A percentile compares a stretch with the other conserved stretches of the same genome.
Conservation (phyloP, 2,329 filamentous ascomycete species). For the Aspergillus caelatus region DNA sequence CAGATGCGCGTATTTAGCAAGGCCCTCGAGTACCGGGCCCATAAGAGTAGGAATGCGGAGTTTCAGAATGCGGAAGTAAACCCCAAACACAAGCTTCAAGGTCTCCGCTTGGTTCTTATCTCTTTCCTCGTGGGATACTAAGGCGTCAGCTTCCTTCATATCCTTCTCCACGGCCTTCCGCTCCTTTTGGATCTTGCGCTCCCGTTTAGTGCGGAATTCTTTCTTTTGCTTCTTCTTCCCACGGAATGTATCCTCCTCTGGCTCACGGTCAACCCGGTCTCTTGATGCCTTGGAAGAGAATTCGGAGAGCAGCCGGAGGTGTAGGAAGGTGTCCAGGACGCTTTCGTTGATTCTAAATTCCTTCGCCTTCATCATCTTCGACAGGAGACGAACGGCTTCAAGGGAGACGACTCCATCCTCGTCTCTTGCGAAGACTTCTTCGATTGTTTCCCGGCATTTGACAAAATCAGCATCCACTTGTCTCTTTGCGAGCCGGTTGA, state of each 20-base stretch:
- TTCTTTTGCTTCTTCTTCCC: slow-evolving; percentile 73
- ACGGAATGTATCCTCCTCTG: slow-evolving; percentile 44
- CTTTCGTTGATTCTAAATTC: slow-evolving; percentile 82
- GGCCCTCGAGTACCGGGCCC: slow-evolving; percentile 93
- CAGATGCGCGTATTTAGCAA: slow-evolving; percentile 90
- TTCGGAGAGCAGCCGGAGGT: slow-evolving; percentile 83
- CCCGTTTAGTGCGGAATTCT: slow-evolving; percentile 85
- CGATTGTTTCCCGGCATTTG: slow-evolving; percentile 76
- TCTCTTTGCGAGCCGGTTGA: slow-evolving; percentile 76
- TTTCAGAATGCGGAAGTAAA: slow-evolving; percentile 94
- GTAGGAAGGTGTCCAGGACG: slow-evolving; percentile 87
- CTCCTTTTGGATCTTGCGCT: slow-evolving; percentile 81
- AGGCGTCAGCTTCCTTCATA: slow-evolving; percentile 87
- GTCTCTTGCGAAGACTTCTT: slow-evolving; percentile 81
- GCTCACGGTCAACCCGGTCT: slow-evolving; percentile 69
- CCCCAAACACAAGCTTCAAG: slow-evolving; percentile 90
- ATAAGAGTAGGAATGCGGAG: slow-evolving; percentile 78
- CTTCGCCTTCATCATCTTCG: slow-evolving; percentile 92
- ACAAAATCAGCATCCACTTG: slow-evolving; percentile 73
- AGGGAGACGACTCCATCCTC: slow-evolving; percentile 87
- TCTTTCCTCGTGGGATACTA: slow-evolving; percentile 87
- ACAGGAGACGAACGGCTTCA: slow-evolving; percentile 80
- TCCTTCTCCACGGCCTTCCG: slow-evolving; percentile 88
- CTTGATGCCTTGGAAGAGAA: slow-evolving; percentile 82
- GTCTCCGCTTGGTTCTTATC: slow-evolving; percentile 95